A percentile compares a stretch with the other conserved stretches of the same genome.
These are phyloP conservation scores for Podaxis rugospora DNA, from an alignment of 768 basidiomycete genomes.

Conservation along the genomic window DNA sequence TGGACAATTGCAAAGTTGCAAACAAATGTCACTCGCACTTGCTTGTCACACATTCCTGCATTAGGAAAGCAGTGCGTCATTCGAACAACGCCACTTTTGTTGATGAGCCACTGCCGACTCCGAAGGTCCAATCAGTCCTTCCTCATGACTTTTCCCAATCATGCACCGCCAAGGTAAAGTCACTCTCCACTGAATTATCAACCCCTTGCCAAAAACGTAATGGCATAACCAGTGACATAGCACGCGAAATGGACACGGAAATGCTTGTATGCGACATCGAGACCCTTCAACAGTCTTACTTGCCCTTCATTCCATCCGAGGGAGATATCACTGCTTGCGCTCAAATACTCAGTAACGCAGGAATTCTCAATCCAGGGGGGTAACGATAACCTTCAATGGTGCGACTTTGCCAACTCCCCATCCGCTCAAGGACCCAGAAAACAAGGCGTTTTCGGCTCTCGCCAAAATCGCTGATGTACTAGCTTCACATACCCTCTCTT, in stretches of 20 bases:
- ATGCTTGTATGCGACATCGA: background rate
- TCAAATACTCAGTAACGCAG: background rate
- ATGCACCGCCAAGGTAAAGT: too few relatives aligned
- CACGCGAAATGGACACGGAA: background rate
- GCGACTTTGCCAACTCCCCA: background rate
- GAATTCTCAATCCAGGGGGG: background rate
- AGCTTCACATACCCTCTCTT: background rate
- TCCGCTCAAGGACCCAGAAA: background rate
- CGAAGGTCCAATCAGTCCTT: too few relatives aligned
- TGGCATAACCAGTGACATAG: background rate
- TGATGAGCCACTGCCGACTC: conserved; percentile 9
- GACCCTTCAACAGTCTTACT: background rate
- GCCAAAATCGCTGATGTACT: background rate
- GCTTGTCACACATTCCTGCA: too few relatives aligned
- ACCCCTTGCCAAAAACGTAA: too few relatives aligned
- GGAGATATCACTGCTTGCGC: background rate
- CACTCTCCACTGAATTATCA: too few relatives aligned
- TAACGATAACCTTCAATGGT: background rate
- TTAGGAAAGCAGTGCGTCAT: too few relatives aligned
- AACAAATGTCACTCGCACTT: too few relatives aligned
- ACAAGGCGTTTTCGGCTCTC: background rate
- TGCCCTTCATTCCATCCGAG: background rate
- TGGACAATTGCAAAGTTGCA: background rate
- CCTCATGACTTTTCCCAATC: too few relatives aligned
- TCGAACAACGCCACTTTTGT: too few relatives aligned